phyloP scores from a whole-genome alignment of 176 grass and related monocot genomes.

The Oryza meyeriana region DNA sequence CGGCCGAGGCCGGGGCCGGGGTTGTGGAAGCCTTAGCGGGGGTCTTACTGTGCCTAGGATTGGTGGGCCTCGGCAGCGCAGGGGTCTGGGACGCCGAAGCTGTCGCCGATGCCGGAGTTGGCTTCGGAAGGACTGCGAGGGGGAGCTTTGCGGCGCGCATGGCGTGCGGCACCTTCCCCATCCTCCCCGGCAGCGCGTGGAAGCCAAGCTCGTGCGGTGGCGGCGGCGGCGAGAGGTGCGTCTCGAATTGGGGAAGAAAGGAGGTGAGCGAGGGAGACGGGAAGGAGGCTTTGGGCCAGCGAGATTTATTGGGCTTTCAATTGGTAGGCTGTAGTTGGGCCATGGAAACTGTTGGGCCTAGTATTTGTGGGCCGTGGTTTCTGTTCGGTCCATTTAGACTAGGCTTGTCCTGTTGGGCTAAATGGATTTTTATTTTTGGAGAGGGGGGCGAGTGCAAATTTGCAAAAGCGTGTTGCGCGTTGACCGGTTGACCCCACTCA shows the following conservation, averaged over 20 bases:
- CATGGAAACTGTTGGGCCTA: background rate
- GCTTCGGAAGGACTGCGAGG: constrained; percentile 27
- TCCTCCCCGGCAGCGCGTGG: constrained; percentile 12
- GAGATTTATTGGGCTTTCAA: background rate
- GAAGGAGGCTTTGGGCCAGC: background rate
- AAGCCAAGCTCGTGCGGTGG: no score
- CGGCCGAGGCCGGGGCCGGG: background rate
- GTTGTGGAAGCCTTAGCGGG: background rate
- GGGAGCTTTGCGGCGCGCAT: constrained; percentile 60
- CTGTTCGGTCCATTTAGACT: background rate
- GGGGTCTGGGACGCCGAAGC: background rate
- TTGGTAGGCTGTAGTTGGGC: background rate
- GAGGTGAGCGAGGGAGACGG: background rate
- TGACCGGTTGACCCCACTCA: background rate
- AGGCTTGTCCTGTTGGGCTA: no score
- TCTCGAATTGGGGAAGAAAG: background rate
- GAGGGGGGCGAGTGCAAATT: no score
- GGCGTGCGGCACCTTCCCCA: constrained; percentile 59
- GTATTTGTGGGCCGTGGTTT: background rate
- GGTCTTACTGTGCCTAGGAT: constrained; percentile 3
- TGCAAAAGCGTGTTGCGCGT: background rate
- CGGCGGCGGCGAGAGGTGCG: background rate
- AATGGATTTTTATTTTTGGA: no score
- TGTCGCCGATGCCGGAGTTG: background rate
- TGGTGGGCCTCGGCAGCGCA: background rate